Evolutionary conservation across 129 eudicot species (phyloP).

Genomic region (Saussurea involucrata): DNA sequence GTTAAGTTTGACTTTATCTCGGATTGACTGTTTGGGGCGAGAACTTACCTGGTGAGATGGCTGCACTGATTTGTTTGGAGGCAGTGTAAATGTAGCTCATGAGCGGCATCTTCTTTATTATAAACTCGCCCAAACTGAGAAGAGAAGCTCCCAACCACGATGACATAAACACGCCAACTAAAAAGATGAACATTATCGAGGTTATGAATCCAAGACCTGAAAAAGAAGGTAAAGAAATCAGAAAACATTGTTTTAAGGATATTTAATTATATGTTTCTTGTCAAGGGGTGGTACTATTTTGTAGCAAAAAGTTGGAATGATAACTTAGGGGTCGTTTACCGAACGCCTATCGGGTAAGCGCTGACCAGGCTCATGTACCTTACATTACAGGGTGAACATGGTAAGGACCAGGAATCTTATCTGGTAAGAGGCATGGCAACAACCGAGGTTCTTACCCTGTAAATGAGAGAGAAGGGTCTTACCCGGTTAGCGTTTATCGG

Average conservation of each 20-base stretch:
- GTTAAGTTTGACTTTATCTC: neutral
- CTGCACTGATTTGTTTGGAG: conserved; percentile 74
- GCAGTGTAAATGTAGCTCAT: conserved; percentile 72
- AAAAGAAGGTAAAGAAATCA: neutral
- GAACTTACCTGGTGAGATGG: conserved; percentile 70
- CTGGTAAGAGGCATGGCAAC: neutral
- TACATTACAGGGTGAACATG: neutral
- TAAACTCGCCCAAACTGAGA: conserved; percentile 64
- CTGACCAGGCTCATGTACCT: neutral
- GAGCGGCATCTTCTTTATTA: conserved; percentile 72
- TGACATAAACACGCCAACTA: conserved; percentile 78
- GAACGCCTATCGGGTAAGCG: no score
- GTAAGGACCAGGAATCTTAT: neutral
- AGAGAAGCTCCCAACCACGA: conserved; percentile 81
- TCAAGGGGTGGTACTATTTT: neutral
- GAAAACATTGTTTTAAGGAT: conserved; percentile 2
- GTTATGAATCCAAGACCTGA: conserved; percentile 80
- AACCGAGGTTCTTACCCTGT: neutral
- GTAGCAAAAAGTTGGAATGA: neutral
- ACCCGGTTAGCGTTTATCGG: no score
- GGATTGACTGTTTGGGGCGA: neutral
- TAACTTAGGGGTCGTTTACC: neutral
- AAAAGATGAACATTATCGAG: conserved; percentile 62
- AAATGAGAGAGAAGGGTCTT: neutral
- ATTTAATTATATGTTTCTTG: neutral